Conservation (phyloP, 2,329 filamentous ascomycete species). For the Pseudogymnoascus sp. region DNA sequence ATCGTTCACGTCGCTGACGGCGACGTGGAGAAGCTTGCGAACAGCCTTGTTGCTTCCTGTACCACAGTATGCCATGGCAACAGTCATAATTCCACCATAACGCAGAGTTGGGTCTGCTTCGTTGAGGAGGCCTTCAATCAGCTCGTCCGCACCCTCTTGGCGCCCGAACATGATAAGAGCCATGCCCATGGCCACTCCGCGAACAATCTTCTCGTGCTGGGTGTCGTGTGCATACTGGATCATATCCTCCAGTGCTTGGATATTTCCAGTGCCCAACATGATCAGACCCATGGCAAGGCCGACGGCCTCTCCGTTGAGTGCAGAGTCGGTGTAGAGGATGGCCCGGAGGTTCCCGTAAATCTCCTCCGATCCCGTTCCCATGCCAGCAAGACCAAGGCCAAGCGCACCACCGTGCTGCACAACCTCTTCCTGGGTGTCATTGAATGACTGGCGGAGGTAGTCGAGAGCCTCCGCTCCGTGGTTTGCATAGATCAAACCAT, state of each 20-base stretch:
- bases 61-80: conserved; percentile 93
- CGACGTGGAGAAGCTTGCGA: conserved; percentile 86
- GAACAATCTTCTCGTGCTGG: conserved; percentile 97
- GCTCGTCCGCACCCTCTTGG: conserved; percentile 87
- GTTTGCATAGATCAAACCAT: conserved; percentile 94
- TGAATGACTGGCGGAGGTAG: conserved; percentile 70
- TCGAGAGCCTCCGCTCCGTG: conserved; percentile 85
- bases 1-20: conserved; percentile 96
- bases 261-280: conserved; percentile 96
- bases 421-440: conserved; percentile 74
- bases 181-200: conserved; percentile 92
- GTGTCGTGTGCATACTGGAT: conserved; percentile 96
- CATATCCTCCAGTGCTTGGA: conserved; percentile 91
- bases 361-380: conserved; percentile 86
- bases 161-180: conserved; percentile 96
- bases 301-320: conserved; percentile 93
- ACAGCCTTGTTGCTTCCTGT: conserved; percentile 98
- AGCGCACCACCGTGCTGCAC: conserved; percentile 95
- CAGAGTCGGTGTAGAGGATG: conserved; percentile 87
- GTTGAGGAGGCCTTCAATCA: conserved; percentile 87
- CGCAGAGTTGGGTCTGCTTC: conserved; percentile 90
- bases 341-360: conserved; percentile 88
- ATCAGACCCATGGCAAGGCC: conserved; percentile 94
- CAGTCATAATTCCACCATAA: conserved; percentile 98
- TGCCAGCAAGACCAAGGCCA: conserved; percentile 90